These are phyloP conservation scores for Phytopythium delawarense DNA, from an alignment of 352 stramenopile species.

Conservation along the genomic window DNA sequence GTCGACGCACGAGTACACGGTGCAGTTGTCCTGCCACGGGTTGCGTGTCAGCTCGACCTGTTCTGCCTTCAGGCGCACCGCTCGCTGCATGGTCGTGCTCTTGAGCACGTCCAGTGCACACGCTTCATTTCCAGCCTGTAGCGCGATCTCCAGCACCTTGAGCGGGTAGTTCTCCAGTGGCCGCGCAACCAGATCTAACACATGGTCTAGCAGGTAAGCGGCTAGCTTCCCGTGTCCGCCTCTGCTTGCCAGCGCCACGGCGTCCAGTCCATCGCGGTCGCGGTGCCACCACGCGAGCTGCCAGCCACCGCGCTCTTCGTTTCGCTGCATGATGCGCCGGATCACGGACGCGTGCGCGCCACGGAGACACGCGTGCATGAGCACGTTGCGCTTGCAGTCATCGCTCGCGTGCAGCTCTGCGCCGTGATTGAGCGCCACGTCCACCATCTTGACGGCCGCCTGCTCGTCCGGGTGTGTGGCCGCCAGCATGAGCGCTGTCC, in stretches of 20 bases:
- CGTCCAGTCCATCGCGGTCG: constrained; percentile 8
- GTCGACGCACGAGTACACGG: constrained; percentile 23
- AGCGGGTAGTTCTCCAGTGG: constrained; percentile 17
- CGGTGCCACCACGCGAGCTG: constrained; percentile 12
- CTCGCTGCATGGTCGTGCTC: constrained; percentile 12
- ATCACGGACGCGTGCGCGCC: constrained; percentile 7
- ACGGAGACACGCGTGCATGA: constrained; percentile 11
- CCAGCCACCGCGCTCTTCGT: constrained; percentile 5
- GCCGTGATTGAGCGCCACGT: constrained; percentile 6
- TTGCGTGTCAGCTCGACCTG: constrained; percentile 13
- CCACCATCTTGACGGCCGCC: constrained; percentile 8
- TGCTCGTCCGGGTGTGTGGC: constrained; percentile 2
- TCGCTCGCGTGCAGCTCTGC: constrained; percentile 9
- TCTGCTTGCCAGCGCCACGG: constrained; percentile 14
- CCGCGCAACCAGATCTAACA: constrained; percentile 1
- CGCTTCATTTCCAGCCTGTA: constrained; percentile 6
- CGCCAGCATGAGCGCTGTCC: constrained; percentile 15
- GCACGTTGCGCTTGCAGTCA: not conserved
- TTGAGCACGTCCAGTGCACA: constrained; percentile 14
- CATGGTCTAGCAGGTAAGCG: constrained; percentile 10
- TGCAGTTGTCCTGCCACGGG: constrained; percentile 16
- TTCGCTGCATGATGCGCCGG: constrained; percentile 1
- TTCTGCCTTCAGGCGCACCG: constrained; percentile 12
- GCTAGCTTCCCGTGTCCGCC: constrained; percentile 6
- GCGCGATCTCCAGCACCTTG: constrained; percentile 12